Evolutionary conservation across 805 yeast species (phyloP).

Genomic region (Suhomyces vadensis): DNA sequence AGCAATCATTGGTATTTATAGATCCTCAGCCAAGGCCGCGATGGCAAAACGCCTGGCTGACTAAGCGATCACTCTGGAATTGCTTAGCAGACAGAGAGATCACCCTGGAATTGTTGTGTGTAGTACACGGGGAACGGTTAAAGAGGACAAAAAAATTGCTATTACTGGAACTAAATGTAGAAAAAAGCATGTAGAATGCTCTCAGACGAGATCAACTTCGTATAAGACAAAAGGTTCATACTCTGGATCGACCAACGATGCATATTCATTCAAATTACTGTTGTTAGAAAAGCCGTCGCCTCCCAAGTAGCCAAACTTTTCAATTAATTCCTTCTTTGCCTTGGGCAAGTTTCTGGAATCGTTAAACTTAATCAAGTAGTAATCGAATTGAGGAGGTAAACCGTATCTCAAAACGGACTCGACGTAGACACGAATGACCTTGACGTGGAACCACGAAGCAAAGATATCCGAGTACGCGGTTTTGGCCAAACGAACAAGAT

Average conservation of each 20-base stretch:
- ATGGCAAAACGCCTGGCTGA: too few relatives aligned
- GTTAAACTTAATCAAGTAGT: slow-evolving; percentile 48
- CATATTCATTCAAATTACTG: slow-evolving; percentile 81
- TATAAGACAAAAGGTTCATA: slow-evolving; percentile 96
- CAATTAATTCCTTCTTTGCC: slow-evolving; percentile 69
- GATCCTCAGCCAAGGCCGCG: too few relatives aligned
- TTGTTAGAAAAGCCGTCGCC: slow-evolving; percentile 81
- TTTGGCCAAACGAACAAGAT: slow-evolving; percentile 76
- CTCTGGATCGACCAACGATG: slow-evolving; percentile 89
- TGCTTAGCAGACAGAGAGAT: too few relatives aligned
- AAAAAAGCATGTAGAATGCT: slow-evolving; percentile 3
- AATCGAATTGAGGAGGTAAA: slow-evolving; percentile 85
- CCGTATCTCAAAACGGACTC: slow-evolving; percentile 96
- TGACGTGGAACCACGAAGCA: slow-evolving; percentile 87
- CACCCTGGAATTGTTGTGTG: too few relatives aligned
- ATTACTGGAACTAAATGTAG: slow-evolving; percentile 5
- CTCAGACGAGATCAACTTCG: slow-evolving; percentile 40
- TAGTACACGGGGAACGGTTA: too few relatives aligned
- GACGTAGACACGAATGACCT: slow-evolving; percentile 82
- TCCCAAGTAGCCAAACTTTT: slow-evolving; percentile 85
- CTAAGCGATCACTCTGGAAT: too few relatives aligned
- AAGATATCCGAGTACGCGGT: slow-evolving; percentile 89
- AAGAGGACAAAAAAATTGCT: not conserved
- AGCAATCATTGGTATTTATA: not conserved
- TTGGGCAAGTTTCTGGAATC: slow-evolving; percentile 43